Conservation (phyloP, 345 rosid genomes). For the Erucastrum elatum region DNA sequence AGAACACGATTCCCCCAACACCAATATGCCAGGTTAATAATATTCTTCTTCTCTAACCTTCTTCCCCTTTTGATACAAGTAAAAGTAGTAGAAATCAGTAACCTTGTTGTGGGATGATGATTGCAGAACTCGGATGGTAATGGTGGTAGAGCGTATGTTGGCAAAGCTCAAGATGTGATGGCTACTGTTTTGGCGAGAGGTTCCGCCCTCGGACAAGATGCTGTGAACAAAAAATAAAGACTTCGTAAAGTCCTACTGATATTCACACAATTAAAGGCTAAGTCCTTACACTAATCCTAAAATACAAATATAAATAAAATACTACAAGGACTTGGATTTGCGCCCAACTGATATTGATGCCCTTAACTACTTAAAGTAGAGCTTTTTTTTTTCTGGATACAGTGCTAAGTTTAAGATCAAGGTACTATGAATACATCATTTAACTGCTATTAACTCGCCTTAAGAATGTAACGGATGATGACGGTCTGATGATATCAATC, state of each 20-base stretch:
- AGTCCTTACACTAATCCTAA: too few relatives aligned
- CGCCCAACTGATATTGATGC: too few relatives aligned
- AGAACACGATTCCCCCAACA: conserved; percentile 40
- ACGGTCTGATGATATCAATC: conserved; percentile 44
- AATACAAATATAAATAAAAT: too few relatives aligned
- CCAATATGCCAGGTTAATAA: conserved; percentile 47
- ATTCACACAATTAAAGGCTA: too few relatives aligned
- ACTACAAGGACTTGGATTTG: too few relatives aligned
- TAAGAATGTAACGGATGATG: conserved; percentile 62
- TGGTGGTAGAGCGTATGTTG: conserved; percentile 66
- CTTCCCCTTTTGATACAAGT: background rate
- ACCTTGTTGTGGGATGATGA: too few relatives aligned
- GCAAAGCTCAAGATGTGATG: conserved; percentile 85
- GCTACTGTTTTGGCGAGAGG: conserved; percentile 79
- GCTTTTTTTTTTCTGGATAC: background rate
- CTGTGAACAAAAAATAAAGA: conserved; percentile 85
- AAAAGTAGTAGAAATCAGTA: too few relatives aligned
- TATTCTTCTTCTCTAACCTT: background rate
- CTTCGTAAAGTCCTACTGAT: too few relatives aligned
- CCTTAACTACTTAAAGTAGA: background rate
- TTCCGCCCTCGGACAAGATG: conserved; percentile 85
- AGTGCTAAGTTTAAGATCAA: background rate
- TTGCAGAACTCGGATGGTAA: conserved; percentile 53
- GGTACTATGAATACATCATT: background rate
- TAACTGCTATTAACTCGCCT: conserved; percentile 42